Base-by-base conservation (phyloP, 164 flowering plant species). In the Malania oleifera region DNA sequence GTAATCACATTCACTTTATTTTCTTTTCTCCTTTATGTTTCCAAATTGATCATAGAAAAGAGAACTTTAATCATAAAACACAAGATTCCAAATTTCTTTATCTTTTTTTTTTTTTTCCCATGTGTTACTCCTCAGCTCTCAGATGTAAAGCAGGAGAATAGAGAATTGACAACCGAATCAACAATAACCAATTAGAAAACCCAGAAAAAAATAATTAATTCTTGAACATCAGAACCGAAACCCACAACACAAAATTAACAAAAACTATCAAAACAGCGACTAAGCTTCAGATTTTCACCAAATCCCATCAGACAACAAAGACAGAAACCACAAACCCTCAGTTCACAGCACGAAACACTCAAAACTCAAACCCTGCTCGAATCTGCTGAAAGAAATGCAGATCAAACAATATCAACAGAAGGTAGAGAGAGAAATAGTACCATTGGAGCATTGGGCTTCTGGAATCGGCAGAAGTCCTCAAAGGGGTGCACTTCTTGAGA, bases 401-500 rank as follows among this genome's bases (percentile, higher is more conserved):
- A 47, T 37, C 52, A 39, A 27, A 18, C 40, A 37, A 53, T n/a
- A 22, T 4, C 28, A 41, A 38, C 18, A 17, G 5, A n/a, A 18
- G 20, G 46, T 15, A 17, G 39, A 60, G 43, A 57, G 31, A 39
- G 47, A 47, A 15, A 38, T 28, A 22, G 35, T 70, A 85, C 86
- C 80, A 64, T 35, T 39, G 80, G 70, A 67, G 70, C 68, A 73
- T 68, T 73, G 48, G 75, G 57, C 69, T 78, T 81, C 27, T 75
- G 80, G 54, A 80, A 68, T 52, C 62, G 67, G 52, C 66, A 73
- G 70, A 75, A 78, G 46, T 82, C 88, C 43, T 79, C 82, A 54
- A 82, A 63, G 28, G 70, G 85, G 23, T 84, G 87, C 53, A 77
- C 47, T 41, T 83, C 87, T 40, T 62, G 80, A 54, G 77, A 62